Evolutionary conservation across 176 grass and related monocot species (phyloP), one percentile per base, ranked within the genome.

Genomic region (Carex kokanica): DNA sequence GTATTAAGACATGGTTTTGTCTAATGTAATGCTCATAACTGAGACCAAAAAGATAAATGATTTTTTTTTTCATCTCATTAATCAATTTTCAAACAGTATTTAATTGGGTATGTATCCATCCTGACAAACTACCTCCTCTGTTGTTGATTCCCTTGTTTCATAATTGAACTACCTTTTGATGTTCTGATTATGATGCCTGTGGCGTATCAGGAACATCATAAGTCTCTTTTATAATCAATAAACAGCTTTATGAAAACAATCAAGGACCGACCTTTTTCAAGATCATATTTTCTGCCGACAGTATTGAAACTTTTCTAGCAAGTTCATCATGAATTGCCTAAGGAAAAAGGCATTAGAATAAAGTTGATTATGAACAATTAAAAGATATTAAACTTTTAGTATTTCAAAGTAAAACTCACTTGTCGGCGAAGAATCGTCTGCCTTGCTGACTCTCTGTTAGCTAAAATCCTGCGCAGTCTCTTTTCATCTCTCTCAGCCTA

Each of bases 401-500:
- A 60, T 70, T 29, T 20, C 11, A 24, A 41, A 17, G 3, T 54
- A 13, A 24, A 38, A 62, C 72, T 80, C 40, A 92, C 93, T 87
- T 96, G 93, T 13, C 93, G 86, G 31, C 89, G 85, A 41, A 88
- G 85, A 56, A 93, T 93, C 41, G 94, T 93, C 29, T 90, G 89
- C 52, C 91, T 85, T 14, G 94, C 94, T 3, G 94, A 91, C 38
- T 93, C 91, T 74, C 94, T 81, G 81, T 97, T 97, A 16, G 94
- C 94, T 61, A 97, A 88, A 80, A 97, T 82, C 47, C 94, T 84
- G 31, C 89, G 88, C 60, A 90, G 64, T 90, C 87, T 88, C 84
- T 89, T 93, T 20, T 83, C 89, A 84, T 91, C 91, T 72, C 89
- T 89, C 83, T 93, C 91, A 25, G 64, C 91, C 91, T 97, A 77